phyloP scores from a whole-genome alignment of 495 filamentous ascomycete genomes.

The Sphaerosporella brunnea region DNA sequence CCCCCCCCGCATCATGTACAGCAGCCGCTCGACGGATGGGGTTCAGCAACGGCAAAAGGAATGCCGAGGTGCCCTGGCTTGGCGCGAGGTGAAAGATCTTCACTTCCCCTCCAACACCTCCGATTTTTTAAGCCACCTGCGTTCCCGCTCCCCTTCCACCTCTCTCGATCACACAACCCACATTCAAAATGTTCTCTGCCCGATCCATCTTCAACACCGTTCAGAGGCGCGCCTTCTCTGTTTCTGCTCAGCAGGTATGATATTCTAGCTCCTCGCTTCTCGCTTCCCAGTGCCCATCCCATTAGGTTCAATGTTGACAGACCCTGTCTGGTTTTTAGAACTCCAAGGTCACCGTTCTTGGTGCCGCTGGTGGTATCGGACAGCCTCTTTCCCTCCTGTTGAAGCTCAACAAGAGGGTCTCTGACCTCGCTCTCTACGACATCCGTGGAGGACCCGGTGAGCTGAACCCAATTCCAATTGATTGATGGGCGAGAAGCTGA shows the following conservation, averaged over 20 bases:
- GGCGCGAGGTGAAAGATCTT: constrained; percentile 4
- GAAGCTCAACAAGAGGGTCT: constrained; percentile 91
- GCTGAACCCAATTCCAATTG: constrained; percentile 20
- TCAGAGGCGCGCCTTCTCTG: constrained; percentile 88
- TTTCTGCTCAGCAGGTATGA: constrained; percentile 70
- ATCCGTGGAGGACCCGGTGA: constrained; percentile 84
- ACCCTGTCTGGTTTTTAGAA: constrained; percentile 36
- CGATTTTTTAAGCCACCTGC: constrained; percentile 4
- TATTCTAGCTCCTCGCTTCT: neutral
- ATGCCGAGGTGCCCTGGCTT: constrained; percentile 1
- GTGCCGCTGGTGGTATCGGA: constrained; percentile 92
- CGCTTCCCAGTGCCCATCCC: constrained; percentile 13
- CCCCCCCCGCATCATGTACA: too few relatives aligned
- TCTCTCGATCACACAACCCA: neutral
- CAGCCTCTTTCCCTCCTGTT: constrained; percentile 93
- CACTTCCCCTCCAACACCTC: constrained; percentile 4
- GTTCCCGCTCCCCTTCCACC: constrained; percentile 4
- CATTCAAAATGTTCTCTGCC: constrained; percentile 55
- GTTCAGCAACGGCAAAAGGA: too few relatives aligned
- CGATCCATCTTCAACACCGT: constrained; percentile 49
- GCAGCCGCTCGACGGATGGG: too few relatives aligned
- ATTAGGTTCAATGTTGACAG: constrained; percentile 22
- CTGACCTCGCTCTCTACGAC: constrained; percentile 90
- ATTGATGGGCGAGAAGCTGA: neutral
- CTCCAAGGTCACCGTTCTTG: constrained; percentile 91